Percentiles rank a stretch among this genome's conserved stretches.
phyloP scores from a whole-genome alignment of 1,284 basidiomycete genomes.

The Vanrija pseudolonga region DNA sequence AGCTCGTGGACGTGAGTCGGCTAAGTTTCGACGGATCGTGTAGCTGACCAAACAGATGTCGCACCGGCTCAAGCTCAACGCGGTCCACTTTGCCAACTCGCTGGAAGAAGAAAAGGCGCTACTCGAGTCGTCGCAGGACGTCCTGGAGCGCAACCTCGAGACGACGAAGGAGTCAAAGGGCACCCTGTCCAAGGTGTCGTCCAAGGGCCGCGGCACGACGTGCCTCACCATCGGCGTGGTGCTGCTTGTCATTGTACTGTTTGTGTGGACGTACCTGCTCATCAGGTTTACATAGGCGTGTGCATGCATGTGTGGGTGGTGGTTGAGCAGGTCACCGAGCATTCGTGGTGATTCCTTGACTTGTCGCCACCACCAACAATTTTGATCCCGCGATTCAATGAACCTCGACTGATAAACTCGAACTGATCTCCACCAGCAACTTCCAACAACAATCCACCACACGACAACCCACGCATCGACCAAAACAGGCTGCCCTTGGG shows the following conservation, averaged over 20 bases:
- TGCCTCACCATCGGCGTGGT: slow-evolving; percentile 47
- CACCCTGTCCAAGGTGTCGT: slow-evolving; percentile 39
- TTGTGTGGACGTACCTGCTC: slow-evolving; percentile 50
- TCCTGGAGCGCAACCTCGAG: slow-evolving; percentile 46
- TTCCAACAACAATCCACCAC: background rate
- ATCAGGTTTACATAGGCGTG: slow-evolving; percentile 45
- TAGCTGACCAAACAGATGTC: slow-evolving; percentile 42
- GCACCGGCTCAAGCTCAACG: slow-evolving; percentile 47
- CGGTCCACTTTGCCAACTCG: slow-evolving; percentile 47
- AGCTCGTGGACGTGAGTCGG: slow-evolving; percentile 45
- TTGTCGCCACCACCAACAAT: background rate
- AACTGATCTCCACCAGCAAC: background rate
- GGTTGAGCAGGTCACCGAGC: slow-evolving; percentile 1
- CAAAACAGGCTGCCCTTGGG: background rate
- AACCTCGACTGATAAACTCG: background rate
- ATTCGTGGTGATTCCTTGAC: background rate
- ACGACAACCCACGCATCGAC: background rate
- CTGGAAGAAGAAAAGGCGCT: slow-evolving; percentile 49
- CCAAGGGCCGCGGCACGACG: slow-evolving; percentile 45
- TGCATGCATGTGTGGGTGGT: background rate
- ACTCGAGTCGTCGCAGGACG: slow-evolving; percentile 40
- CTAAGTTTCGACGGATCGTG: too few species aligned
- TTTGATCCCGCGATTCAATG: background rate
- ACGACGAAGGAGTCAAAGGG: slow-evolving; percentile 42
- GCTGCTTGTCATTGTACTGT: slow-evolving; percentile 42